Base-by-base conservation (phyloP, 257 asterid species). In the Solanum appendiculatum region DNA sequence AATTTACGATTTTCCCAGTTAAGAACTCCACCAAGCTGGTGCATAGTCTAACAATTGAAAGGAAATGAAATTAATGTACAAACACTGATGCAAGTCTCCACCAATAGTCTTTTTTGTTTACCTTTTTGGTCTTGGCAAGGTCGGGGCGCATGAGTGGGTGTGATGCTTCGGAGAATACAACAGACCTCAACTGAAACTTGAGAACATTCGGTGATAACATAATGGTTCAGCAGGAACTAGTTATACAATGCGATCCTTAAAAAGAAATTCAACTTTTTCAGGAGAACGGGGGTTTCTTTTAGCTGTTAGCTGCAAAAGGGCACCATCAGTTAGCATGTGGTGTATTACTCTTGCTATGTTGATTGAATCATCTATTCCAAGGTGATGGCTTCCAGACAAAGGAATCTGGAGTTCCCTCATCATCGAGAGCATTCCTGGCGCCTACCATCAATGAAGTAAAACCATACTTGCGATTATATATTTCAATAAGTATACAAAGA, bases 401-500 rank as follows among this genome's bases (percentile, higher is more conserved):
- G 88, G 92, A 48, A 96, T 93, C 66, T 84, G 86, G 51, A 95
- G 98, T 89, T 88, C 93, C 93, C 93, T 94, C 98, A 96, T 92
- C 99, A 96, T 96, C 7, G 98, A 92, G 64, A 93, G 86, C 99
- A 96, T 96, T 89, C 99, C 99, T 5, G 94, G 93, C 3, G 95
- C 98, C 98, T 95, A 90, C 83, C 75, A 73, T 64, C 48, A 58
- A 37, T 63, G 87, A 89, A 88, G 85, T 31, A 58, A n/a, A 44
- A 3, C 36, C 77, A 70, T 51, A 23, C 58, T 63, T 33, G 23
- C 15, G 7, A 42, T 70, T 46, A 82, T 36, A 39, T 33, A 33
- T 85, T 85, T 27, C 31, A 10, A 8, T 13, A 31, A 7, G 16
- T 36, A 64, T 9, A 44, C 63, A 69, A 20, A 85, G 39, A 39